Percentiles rank a stretch among this genome's conserved stretches.
These are phyloP conservation scores for Rhododendron griersonianum DNA, from an alignment of 148 eudicot species.

Conservation along the genomic window DNA sequence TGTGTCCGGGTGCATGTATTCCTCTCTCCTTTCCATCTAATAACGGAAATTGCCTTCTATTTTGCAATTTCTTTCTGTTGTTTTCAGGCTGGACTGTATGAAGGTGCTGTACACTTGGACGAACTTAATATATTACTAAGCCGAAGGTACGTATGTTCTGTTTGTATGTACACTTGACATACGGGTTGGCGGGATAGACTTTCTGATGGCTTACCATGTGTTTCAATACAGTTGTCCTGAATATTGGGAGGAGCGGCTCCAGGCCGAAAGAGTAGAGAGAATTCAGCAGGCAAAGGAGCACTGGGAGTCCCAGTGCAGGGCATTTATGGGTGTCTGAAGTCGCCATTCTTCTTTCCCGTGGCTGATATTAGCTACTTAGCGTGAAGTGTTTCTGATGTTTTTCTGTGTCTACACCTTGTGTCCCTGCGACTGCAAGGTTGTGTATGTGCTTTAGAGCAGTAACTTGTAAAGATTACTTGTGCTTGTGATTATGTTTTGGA, in stretches of 20 bases:
- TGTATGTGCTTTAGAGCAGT: neutral
- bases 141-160: conserved; percentile 40
- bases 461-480: neutral
- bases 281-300: conserved; percentile 72
- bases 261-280: conserved; percentile 66
- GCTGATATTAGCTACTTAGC: neutral
- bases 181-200: neutral
- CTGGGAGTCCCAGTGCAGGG: conserved; percentile 76
- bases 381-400: neutral
- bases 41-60: neutral
- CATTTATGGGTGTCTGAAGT: conserved; percentile 59
- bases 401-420: neutral
- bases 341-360: neutral
- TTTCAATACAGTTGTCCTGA: conserved; percentile 60
- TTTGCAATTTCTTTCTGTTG: neutral
- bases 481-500: neutral
- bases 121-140: conserved; percentile 72
- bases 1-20: neutral
- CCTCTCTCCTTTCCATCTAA: neutral
- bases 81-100: neutral
- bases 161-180: neutral
- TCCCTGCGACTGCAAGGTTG: neutral
- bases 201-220: neutral
- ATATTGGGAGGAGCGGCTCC: conserved; percentile 88
- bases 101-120: conserved; percentile 57